Evolutionary conservation across 495 filamentous ascomycete genomes (phyloP), one percentile per base, ranked within the genome.

Genomic region (Pyrenula aspistea): DNA sequence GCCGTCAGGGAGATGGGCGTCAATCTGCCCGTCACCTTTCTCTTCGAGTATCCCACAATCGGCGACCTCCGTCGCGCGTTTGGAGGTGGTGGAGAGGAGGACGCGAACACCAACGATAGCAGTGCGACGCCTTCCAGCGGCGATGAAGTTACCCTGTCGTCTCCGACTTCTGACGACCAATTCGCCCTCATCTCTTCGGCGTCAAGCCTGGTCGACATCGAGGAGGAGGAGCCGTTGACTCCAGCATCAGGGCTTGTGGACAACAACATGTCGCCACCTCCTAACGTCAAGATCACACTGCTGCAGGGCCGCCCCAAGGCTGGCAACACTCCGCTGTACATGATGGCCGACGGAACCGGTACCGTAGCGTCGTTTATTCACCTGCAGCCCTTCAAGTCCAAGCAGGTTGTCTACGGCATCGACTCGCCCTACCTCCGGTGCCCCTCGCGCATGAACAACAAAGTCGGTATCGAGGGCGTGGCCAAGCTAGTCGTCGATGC

Each of bases 11-110:
- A 11, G 0, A 64, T 79, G 19, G 63, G 59, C 1, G 48, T 77
- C 12, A 63, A 68, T 0, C 55, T 80, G 4, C 55, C 60, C 10
- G 61, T 64, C 11, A 62, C 59, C 21, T 53, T 78, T 0, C 73
- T 79, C 55, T 51, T 70, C 1, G 73, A 77, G 8, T 74, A 61
- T 54, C 63, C 67, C 1, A 76, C 68, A 0, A 62, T 77, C 22
- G 65, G 65, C 1, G 72, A 73, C n/a, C 62, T 75, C 54, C 64
- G 51, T 57, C 31, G 31, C 31, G 31, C 31, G 31, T 42, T 42
- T 42, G 15, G 31, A 8, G 31, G 31, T 4, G 8, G 15, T 42
- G 15, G 31, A 8, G 31, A 15, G 31, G 8, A 42, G 15, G 31
- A 42, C 31, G 31, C 31, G 4, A 15, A 42, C 8, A 42, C 31